A percentile compares a stretch with the other conserved stretches of the same genome.
Conservation (phyloP, 805 yeast species). For the Candida koratica region DNA sequence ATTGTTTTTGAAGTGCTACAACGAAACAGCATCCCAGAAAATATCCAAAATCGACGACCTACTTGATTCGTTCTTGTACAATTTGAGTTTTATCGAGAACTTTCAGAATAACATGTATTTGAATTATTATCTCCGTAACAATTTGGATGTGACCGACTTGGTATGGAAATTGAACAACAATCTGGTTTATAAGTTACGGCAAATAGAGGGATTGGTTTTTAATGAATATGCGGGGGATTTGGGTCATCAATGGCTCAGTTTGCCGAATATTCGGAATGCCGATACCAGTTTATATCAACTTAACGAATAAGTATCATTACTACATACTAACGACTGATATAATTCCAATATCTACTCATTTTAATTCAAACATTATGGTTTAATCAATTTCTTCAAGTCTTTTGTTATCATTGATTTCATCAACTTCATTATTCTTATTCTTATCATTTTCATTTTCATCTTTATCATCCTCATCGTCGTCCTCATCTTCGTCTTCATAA, state of each 20-base stretch:
- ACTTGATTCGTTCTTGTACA: constrained; percentile 38
- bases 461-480: constrained; percentile 36
- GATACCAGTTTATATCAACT: background rate
- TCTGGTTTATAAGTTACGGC: constrained; percentile 16
- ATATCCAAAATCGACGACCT: constrained; percentile 36
- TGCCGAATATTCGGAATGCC: constrained; percentile 1
- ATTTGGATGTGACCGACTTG: constrained; percentile 22
- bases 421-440: constrained; percentile 21
- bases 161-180: constrained; percentile 18
- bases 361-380: constrained; percentile 23
- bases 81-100: constrained; percentile 23
- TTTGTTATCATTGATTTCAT: constrained; percentile 10
- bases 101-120: constrained; percentile 20
- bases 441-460: constrained; percentile 37
- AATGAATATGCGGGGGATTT: constrained; percentile 2
- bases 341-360: too few species aligned
- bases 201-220: constrained; percentile 3
- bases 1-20: constrained; percentile 4
- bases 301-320: background rate
- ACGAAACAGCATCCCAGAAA: constrained; percentile 1
- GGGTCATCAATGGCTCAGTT: background rate
- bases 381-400: constrained; percentile 15
- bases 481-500: constrained; percentile 35
- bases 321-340: too few species aligned
- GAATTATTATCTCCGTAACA: constrained; percentile 15